phyloP scores from a whole-genome alignment of 768 basidiomycete genomes.

The Trametes maxima region DNA sequence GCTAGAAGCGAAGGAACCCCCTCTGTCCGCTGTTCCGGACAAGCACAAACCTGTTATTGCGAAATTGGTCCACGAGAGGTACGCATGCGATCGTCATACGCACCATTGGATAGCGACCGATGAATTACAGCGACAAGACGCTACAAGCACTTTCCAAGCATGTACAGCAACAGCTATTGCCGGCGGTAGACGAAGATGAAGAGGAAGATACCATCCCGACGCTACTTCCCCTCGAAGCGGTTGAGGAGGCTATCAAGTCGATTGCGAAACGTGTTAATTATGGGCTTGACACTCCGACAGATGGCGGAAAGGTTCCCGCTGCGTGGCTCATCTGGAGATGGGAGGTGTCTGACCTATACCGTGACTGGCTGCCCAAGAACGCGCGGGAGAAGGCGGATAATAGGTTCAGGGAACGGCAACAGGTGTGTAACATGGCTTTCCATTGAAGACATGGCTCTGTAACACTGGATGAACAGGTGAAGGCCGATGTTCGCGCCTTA shows the following conservation, averaged over 20 bases:
- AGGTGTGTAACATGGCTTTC: constrained; percentile 41
- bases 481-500: constrained; percentile 51
- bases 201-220: constrained; percentile 37
- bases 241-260: constrained; percentile 68
- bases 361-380: constrained; percentile 69
- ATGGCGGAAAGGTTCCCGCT: constrained; percentile 57
- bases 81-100: constrained; percentile 20
- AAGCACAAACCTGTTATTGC: constrained; percentile 76
- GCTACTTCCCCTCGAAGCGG: constrained; percentile 41
- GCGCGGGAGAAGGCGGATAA: constrained; percentile 61
- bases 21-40: constrained; percentile 63
- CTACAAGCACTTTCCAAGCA: constrained; percentile 62
- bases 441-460: neutral
- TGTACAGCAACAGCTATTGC: constrained; percentile 69
- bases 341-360: constrained; percentile 69
- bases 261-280: constrained; percentile 77
- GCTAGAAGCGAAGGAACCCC: constrained; percentile 46
- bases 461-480: constrained; percentile 49
- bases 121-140: constrained; percentile 67
- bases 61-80: constrained; percentile 89
- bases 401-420: constrained; percentile 63
- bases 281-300: constrained; percentile 57
- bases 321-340: constrained; percentile 81
- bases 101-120: neutral
- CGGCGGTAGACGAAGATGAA: constrained; percentile 60